Conservation (phyloP, 495 filamentous ascomycete genomes). For the Penicillium canariense region DNA sequence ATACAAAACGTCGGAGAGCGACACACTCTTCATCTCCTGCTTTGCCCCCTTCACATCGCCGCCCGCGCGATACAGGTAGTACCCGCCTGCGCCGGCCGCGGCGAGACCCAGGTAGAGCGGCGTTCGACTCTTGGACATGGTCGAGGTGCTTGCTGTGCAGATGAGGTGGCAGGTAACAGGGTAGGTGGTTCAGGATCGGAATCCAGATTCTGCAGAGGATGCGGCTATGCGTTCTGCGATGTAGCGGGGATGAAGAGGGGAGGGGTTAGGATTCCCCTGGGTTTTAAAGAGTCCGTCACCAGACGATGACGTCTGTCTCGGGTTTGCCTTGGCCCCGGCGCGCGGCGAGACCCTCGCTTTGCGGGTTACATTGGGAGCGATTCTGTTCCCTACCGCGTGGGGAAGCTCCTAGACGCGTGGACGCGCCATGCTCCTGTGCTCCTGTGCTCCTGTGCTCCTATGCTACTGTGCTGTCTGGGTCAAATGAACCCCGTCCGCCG, state of each 20-base stretch:
- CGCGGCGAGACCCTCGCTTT: neutral
- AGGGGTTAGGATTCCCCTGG: neutral
- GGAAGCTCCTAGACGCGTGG: too few species aligned
- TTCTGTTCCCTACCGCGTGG: too few species aligned
- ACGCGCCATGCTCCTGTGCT: too few species aligned
- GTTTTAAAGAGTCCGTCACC: slow-evolving; percentile 16
- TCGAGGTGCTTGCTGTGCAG: slow-evolving; percentile 10
- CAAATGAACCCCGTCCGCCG: too few species aligned
- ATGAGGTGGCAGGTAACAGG: neutral
- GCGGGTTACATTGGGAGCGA: too few species aligned
- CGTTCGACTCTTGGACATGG: slow-evolving; percentile 51
- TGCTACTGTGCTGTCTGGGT: too few species aligned
- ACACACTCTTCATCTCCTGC: slow-evolving; percentile 76
- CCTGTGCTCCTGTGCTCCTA: too few species aligned
- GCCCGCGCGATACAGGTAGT: slow-evolving; percentile 89
- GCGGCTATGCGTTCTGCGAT: too few species aligned
- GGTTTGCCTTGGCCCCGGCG: neutral
- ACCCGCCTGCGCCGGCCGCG: slow-evolving; percentile 68
- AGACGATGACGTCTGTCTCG: slow-evolving; percentile 24
- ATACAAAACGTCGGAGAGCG: slow-evolving; percentile 5
- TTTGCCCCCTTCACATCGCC: slow-evolving; percentile 77
- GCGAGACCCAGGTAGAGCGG: slow-evolving; percentile 59
- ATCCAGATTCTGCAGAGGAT: neutral
- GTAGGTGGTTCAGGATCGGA: neutral
- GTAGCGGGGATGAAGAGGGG: neutral